Evolutionary conservation across 2,329 filamentous ascomycete species (phyloP), one percentile per base, ranked within the genome.

Genomic region (Intubia oerlemansii): DNA sequence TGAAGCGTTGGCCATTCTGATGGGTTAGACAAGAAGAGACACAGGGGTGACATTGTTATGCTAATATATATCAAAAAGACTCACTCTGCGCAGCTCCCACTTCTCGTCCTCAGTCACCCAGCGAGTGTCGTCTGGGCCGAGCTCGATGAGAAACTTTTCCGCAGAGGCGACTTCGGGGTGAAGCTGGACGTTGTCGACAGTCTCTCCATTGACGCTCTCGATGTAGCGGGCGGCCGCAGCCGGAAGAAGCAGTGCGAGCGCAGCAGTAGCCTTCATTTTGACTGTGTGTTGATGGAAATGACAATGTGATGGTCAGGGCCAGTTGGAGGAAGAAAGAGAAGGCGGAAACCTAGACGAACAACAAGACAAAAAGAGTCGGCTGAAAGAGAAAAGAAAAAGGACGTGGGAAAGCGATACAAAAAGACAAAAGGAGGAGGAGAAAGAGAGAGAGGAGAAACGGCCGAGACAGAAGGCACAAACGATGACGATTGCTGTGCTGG

Each of bases 51-150:
- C 19, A 21, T 21, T n/a, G n/a, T 21, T 21, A 21, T 8, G 8
- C 8, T 21, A 22, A 3, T 21, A 11, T 3, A 11, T 4, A 4
- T 26, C 7, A 36, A 25, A 90, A 21, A n/a, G 8, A 21, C 19
- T 8, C n/a, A 21, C 82, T 40, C 81, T 63, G 44, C 77, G 73
- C 38, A 95, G 56, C 49, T 74, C 71, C 82, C 85, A 93, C 53
- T 95, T 98, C 55, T 93, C 72, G 20, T 92, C 79, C 43, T 95
- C 85, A 0, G 80, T 90, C 18, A 93, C 74, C 77, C 79, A 88
- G 59, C 64, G 58, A 15, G 73, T 84, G 46, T 85, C 63, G 32
- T 78, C 81, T 4, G 81, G 81, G n/a, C 67, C 64, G 16, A 88
- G 60, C 56, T 95, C 84, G 37, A 98, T 71, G 26, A 91, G 60